A percentile compares a stretch with the other conserved stretches of the same genome.
phyloP scores from a whole-genome alignment of 768 basidiomycete genomes.

The Rhodotorula babjevae region DNA sequence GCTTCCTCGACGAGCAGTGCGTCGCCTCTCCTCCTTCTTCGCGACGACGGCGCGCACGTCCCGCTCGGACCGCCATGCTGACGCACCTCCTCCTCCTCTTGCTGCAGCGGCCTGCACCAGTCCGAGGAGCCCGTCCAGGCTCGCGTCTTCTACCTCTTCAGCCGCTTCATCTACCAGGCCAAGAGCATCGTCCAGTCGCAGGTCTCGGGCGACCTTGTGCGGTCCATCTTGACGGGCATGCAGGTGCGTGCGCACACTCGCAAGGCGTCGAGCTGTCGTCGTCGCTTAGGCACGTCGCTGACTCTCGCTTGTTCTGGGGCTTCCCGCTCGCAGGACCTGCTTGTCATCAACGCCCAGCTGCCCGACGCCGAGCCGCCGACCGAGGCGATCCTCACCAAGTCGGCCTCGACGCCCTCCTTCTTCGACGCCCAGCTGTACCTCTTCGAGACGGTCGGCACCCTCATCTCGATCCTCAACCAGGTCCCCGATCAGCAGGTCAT shows the following conservation, averaged over 20 bases:
- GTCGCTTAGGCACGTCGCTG: background rate
- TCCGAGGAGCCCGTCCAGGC: constrained; percentile 63
- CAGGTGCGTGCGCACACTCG: constrained; percentile 42
- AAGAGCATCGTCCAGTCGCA: constrained; percentile 61
- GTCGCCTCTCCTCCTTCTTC: constrained; percentile 43
- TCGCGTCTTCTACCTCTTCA: constrained; percentile 84
- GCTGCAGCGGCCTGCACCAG: constrained; percentile 75
- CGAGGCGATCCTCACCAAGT: constrained; percentile 65
- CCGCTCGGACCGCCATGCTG: background rate
- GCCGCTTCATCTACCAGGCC: constrained; percentile 81
- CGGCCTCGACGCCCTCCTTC: constrained; percentile 63
- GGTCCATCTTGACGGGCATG: constrained; percentile 59
- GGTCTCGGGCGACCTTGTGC: constrained; percentile 59
- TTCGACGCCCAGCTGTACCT: constrained; percentile 91
- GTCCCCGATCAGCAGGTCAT: constrained; percentile 62
- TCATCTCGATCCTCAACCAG: constrained; percentile 69
- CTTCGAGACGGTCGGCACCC: constrained; percentile 82
- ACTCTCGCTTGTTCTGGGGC: background rate
- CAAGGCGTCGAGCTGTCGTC: too few species aligned
- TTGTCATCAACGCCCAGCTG: constrained; percentile 68
- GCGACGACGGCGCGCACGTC: too few species aligned
- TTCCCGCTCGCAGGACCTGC: constrained; percentile 61
- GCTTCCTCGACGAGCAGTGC: constrained; percentile 77
- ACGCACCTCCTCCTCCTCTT: background rate
- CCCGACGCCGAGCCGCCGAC: constrained; percentile 70